Evolutionary conservation across 192 early-diverging fungal species (phyloP), one percentile per base, ranked within the genome.

Genomic region (Backusella mclennaniae): DNA sequence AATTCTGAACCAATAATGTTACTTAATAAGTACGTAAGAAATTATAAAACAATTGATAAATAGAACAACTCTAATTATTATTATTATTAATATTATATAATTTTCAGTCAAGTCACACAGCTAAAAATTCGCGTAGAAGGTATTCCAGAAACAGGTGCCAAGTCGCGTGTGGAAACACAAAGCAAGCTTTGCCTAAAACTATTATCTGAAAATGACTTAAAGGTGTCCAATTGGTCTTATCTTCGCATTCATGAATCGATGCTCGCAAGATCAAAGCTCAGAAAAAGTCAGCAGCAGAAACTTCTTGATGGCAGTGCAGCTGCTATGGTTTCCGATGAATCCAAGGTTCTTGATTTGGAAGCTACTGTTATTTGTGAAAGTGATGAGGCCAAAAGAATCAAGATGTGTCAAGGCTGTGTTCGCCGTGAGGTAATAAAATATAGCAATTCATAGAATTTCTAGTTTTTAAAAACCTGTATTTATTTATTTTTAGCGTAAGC

Each of bases 91-190:
- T 33, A 26, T 56, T 59, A 59, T 23, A 23, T 26, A 26, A 26
- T 59, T 23, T n/a, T 26, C 11, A 59, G 53, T 26, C 53, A 59
- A 26, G 26, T 9, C 21, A 23, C 53, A 59, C n/a, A 6, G 21
- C 19, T 76, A 38, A 69, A 77, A 53, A 80, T 77, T 78, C 63
- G 69, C 12, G 67, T 81, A 35, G 73, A 66, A 21, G 89, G 89
- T 33, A 78, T 90, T n/a, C 85, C 87, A 9, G 75, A 72, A 36
- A 82, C 79, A 38, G 89, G 89, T 36, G 93, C 93, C 38, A 95
- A 96, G 80, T 96, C 95, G 8, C 85, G 96, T 3, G 96, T 97
- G 38, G 96, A 98, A 84, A 98, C 97, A 19, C 97, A 97, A 84
- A 96, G 96, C 77, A 96, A 95, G 71, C 85, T 97, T 21, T 96